Evolutionary conservation across 257 asterid species (phyloP).

Genomic region (Solanum corneliomulleri): DNA sequence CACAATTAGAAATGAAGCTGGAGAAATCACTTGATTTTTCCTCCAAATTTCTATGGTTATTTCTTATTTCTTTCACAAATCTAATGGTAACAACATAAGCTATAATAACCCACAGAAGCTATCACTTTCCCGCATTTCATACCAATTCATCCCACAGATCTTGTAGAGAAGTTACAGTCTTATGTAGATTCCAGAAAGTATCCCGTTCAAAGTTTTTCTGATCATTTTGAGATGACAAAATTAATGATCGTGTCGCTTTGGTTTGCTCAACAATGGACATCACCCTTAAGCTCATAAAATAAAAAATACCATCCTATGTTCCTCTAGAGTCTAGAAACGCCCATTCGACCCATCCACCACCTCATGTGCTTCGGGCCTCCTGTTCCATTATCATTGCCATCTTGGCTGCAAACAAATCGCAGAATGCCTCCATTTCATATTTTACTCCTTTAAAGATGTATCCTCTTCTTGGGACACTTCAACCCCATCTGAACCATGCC

Average conservation of each 20-base stretch:
- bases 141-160: not conserved
- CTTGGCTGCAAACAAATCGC: not conserved
- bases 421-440: not conserved
- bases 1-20: not conserved
- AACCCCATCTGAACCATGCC: not conserved
- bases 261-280: not conserved
- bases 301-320: not conserved
- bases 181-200: not conserved
- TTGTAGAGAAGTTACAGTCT: not conserved
- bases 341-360: not conserved
- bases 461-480: not conserved
- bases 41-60: not conserved
- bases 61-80: not conserved
- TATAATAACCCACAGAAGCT: not conserved
- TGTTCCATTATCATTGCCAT: not conserved
- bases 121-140: not conserved
- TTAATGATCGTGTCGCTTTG: not conserved
- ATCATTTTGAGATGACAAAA: not conserved
- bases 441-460: not conserved
- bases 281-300: not conserved
- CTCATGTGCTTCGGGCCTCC: not conserved
- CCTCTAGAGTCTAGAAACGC: not conserved
- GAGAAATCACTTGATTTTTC: not conserved
- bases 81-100: not conserved
- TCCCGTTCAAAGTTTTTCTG: not conserved